Evolutionary conservation across 1,284 basidiomycete species (phyloP), one percentile per base, ranked within the genome.

Genomic region (Rhodotorula sp.): DNA sequence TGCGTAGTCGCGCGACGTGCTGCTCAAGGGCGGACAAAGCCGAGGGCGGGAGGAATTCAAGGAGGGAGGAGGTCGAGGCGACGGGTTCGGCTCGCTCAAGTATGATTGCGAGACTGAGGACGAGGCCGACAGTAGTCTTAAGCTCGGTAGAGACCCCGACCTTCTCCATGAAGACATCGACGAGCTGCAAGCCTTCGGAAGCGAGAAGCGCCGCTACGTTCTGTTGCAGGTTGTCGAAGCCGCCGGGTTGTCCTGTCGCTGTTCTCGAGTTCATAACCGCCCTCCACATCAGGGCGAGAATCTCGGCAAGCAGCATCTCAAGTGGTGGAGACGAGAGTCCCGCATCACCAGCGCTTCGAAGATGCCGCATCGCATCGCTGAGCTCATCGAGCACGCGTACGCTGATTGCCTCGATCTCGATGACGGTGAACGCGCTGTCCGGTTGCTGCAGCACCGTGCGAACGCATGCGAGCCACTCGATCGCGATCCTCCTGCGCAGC

Each of bases 391-490:
- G 30, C 15, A 59, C 48, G 24, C 56, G 58, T 3, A 29, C 48
- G 2, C 56, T 46, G 27, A 68, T 22, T 0, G 63, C 24, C 29
- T 61, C 56, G 2, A 51, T 2, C 3, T 54, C 52, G 32, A 32
- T 56, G 7, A 20, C n/a, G 9, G 64, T 47, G 34, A 58, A 63
- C 0, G 57, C 32, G 19, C 34, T 30, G 30, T 34, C 29, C 4
- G 62, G 44, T 9, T 49, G 57, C 4, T 59, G 29, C 24, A 70
- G n/a, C 32, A 55, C 44, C 4, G 44, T 9, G 24, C 8, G 22
- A 20, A 30, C 49, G 36, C 71, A n/a, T 9, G 54, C 64, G 32
- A 72, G 60, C 55, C 59, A 70, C 46, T 59, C 34, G 2, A 34
- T 53, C 9, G 51, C 52, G 39, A 72, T 34, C 1, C 52, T 27